phyloP scores from a whole-genome alignment of 106 monocot species.

The Hemerocallis citrina region DNA sequence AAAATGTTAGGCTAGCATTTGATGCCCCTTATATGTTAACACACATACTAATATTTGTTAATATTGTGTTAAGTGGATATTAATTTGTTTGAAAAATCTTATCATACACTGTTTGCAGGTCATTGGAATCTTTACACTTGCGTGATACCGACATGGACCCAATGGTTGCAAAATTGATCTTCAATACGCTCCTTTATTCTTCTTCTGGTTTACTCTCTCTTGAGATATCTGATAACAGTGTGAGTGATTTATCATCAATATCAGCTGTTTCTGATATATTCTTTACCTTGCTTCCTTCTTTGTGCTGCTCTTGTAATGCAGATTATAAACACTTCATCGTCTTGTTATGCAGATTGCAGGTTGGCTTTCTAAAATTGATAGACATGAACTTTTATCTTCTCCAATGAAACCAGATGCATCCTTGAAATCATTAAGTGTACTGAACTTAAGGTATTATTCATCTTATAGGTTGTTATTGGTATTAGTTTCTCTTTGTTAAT shows the following conservation, averaged over 20 bases:
- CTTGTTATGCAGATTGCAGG: constrained; percentile 41
- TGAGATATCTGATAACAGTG: constrained; percentile 71
- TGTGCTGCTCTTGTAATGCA: neutral
- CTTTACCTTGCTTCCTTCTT: neutral
- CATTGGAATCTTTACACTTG: constrained; percentile 32
- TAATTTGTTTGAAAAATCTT: neutral
- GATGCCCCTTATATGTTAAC: no score
- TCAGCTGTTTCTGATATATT: neutral
- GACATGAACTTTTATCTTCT: constrained; percentile 11
- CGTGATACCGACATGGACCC: constrained; percentile 42
- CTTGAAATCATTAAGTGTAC: constrained; percentile 41
- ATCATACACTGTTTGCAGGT: constrained; percentile 19
- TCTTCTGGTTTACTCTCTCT: constrained; percentile 35
- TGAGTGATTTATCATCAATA: constrained; percentile 15
- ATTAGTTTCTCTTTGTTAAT: neutral
- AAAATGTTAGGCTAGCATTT: no score
- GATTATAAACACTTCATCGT: neutral
- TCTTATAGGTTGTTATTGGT: neutral
- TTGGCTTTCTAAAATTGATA: constrained; percentile 51
- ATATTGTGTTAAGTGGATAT: neutral
- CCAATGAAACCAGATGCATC: constrained; percentile 15
- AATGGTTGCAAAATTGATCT: constrained; percentile 37
- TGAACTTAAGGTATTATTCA: constrained; percentile 50
- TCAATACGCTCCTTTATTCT: constrained; percentile 39
- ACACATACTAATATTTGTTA: neutral